These are phyloP conservation scores for Asterochloris erici DNA, from an alignment of 139 green algal species.

Conservation along the genomic window DNA sequence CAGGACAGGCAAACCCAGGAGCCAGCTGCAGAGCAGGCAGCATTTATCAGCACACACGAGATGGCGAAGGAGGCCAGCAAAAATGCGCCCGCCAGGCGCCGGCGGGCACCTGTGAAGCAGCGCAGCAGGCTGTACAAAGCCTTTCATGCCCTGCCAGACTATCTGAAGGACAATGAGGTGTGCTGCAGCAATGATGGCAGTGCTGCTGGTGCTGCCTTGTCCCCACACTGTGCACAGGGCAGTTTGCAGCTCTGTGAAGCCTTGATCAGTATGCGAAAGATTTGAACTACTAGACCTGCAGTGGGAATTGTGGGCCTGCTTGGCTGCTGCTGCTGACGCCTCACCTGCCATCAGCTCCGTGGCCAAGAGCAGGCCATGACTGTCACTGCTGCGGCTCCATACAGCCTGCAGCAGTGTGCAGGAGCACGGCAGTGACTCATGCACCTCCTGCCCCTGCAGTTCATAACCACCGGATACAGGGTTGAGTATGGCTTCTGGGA, in stretches of 20 bases:
- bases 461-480: constrained; percentile 73
- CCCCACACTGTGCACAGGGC: too few relatives aligned
- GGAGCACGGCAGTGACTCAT: too few relatives aligned
- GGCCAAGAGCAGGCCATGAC: too few relatives aligned
- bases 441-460: background rate
- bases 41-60: background rate
- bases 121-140: background rate
- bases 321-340: too few relatives aligned
- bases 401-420: too few relatives aligned
- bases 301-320: too few relatives aligned
- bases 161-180: constrained; percentile 79
- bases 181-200: background rate
- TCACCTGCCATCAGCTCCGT: too few relatives aligned
- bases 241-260: too few relatives aligned
- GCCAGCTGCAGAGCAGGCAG: background rate
- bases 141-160: constrained; percentile 45
- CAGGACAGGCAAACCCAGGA: too few relatives aligned
- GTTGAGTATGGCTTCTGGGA: constrained; percentile 47
- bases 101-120: background rate
- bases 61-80: background rate
- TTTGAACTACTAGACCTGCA: too few relatives aligned
- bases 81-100: background rate
- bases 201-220: background rate
- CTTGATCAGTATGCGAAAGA: too few relatives aligned
- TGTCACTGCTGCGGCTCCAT: too few relatives aligned